These are phyloP conservation scores for Parietaria judaica DNA, from an alignment of 306 rosid genomes.

Conservation along the genomic window DNA sequence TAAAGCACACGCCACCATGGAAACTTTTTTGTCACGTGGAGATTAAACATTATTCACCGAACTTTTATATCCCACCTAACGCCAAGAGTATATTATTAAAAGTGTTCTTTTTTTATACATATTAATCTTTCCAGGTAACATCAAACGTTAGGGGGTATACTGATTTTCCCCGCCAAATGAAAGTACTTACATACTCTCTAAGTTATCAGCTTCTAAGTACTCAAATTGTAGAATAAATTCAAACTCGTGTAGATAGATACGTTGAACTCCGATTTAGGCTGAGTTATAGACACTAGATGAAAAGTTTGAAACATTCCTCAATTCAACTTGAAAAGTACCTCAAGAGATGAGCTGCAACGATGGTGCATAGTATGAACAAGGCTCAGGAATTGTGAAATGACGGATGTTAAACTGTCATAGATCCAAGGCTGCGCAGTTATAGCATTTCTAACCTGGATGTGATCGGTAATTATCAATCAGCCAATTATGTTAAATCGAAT, in stretches of 20 bases:
- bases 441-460: conserved; percentile 72
- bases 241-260: background rate
- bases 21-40: conserved; percentile 2
- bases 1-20: conserved; percentile 24
- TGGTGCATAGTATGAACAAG: conserved; percentile 75
- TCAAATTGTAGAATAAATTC: background rate
- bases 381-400: conserved; percentile 63
- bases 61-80: background rate
- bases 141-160: background rate
- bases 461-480: background rate
- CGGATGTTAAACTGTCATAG: conserved; percentile 45
- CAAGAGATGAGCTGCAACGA: conserved; percentile 70
- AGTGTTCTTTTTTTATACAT: background rate
- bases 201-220: background rate
- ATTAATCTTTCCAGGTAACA: background rate
- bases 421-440: conserved; percentile 59
- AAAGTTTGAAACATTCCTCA: background rate
- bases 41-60: conserved; percentile 10
- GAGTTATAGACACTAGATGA: background rate
- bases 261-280: background rate
- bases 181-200: background rate
- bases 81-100: too few species aligned
- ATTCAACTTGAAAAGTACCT: conserved; percentile 44
- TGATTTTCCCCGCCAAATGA: background rate
- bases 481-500: background rate